Evolutionary conservation across 768 basidiomycete genomes (phyloP).

Genomic region (Mycena maculata): DNA sequence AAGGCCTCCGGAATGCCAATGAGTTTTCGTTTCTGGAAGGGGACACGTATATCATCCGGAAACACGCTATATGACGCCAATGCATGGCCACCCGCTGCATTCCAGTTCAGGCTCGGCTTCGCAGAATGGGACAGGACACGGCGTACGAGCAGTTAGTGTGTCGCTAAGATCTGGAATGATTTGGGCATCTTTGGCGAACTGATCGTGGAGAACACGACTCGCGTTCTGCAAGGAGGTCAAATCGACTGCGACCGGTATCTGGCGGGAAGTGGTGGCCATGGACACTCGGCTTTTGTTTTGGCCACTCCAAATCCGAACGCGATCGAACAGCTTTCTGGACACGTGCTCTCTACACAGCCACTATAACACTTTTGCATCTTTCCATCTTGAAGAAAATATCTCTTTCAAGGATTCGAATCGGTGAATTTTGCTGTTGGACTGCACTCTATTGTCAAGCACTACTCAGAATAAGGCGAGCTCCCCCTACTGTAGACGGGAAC

Average conservation of each 20-base stretch:
- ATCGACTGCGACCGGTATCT: conserved; percentile 60
- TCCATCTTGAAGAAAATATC: too few relatives aligned
- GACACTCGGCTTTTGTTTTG: neutral
- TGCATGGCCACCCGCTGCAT: conserved; percentile 70
- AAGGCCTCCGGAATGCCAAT: conserved; percentile 82
- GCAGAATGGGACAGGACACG: conserved; percentile 16
- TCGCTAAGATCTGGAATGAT: conserved; percentile 83
- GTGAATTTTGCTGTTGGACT: too few relatives aligned
- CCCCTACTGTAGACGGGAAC: too few relatives aligned
- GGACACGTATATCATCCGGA: conserved; percentile 81
- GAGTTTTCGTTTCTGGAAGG: conserved; percentile 82
- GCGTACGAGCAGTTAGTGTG: conserved; percentile 68
- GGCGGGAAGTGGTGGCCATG: conserved; percentile 26
- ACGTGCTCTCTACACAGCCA: neutral
- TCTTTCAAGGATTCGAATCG: too few relatives aligned
- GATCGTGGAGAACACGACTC: conserved; percentile 73
- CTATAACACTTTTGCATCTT: too few relatives aligned
- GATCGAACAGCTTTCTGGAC: neutral
- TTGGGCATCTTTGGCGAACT: conserved; percentile 78
- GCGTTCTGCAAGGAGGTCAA: conserved; percentile 73
- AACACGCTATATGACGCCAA: conserved; percentile 85
- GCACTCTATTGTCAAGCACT: too few relatives aligned
- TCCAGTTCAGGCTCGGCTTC: conserved; percentile 20
- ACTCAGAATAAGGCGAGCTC: too few relatives aligned
- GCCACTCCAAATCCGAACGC: neutral